These are phyloP conservation scores for Backusella circina DNA, from an alignment of 192 early-diverging fungal genomes.

Conservation along the genomic window DNA sequence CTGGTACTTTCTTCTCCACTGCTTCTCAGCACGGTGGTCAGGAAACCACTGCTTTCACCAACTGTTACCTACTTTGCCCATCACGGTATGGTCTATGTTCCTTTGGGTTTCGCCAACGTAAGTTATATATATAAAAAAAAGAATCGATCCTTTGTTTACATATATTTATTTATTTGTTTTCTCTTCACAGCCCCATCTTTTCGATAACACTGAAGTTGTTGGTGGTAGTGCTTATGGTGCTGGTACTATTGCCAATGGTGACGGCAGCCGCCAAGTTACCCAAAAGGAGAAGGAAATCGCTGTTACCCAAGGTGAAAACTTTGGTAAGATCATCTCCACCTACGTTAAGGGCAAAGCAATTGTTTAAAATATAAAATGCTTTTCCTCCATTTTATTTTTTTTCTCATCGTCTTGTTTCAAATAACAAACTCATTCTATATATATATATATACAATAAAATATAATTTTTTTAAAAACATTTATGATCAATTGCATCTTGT, in stretches of 20 bases:
- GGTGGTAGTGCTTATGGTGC: conserved; percentile 22
- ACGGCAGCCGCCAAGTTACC: conserved; percentile 59
- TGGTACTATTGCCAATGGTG: conserved; percentile 43
- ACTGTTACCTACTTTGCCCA: conserved; percentile 64
- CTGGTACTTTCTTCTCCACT: conserved; percentile 74
- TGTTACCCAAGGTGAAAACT: conserved; percentile 55
- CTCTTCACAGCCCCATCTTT: conserved; percentile 38
- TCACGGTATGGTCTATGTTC: conserved; percentile 77
- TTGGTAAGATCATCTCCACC: conserved; percentile 45
- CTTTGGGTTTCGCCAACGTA: conserved; percentile 53
- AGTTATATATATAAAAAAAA: background rate
- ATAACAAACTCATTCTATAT: background rate
- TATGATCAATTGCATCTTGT: background rate
- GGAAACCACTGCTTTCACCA: conserved; percentile 66
- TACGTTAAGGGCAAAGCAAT: conserved; percentile 9
- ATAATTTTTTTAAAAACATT: background rate
- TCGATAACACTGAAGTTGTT: conserved; percentile 34
- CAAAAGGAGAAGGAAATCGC: conserved; percentile 66
- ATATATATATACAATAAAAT: background rate
- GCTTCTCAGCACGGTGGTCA: conserved; percentile 74
- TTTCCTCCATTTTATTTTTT: background rate
- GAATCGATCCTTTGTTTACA: background rate
- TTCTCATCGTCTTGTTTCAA: background rate
- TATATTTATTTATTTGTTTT: background rate
- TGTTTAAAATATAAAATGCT: background rate